phyloP scores from a whole-genome alignment of 176 grass and related monocot genomes.

The Luzula sylvatica region DNA sequence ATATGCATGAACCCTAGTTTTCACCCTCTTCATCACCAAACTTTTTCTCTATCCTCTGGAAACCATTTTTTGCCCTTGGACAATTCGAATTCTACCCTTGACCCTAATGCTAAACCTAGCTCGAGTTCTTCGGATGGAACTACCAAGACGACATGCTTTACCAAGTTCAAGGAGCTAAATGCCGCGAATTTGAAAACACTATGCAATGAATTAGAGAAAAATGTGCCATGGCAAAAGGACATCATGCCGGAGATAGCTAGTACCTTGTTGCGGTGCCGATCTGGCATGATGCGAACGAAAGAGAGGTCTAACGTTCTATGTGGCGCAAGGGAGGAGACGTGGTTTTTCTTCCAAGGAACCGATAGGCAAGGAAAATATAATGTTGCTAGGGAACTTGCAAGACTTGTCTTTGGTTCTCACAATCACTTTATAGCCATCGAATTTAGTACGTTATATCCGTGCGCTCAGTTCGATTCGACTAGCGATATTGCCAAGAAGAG shows the following conservation, averaged over 20 bases:
- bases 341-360: slow-evolving; percentile 76
- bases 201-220: slow-evolving; percentile 45
- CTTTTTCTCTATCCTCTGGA: no score
- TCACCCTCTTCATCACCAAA: slow-evolving; percentile 22
- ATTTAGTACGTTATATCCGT: slow-evolving; percentile 1
- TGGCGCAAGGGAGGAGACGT: slow-evolving; percentile 30
- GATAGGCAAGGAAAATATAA: slow-evolving; percentile 50
- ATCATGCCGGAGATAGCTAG: slow-evolving; percentile 54
- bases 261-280: slow-evolving; percentile 52
- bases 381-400: slow-evolving; percentile 59
- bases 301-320: slow-evolving; percentile 21
- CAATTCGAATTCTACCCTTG: slow-evolving; percentile 14
- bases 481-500: slow-evolving; percentile 29
- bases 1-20: slow-evolving; percentile 20
- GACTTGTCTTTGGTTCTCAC: slow-evolving; percentile 50
- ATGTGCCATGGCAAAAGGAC: slow-evolving; percentile 27
- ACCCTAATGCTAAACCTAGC: slow-evolving; percentile 26
- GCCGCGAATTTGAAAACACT: slow-evolving; percentile 78
- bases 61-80: slow-evolving; percentile 5
- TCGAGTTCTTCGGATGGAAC: slow-evolving; percentile 25
- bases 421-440: slow-evolving; percentile 33
- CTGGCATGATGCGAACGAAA: slow-evolving; percentile 42
- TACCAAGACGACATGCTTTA: neutral
- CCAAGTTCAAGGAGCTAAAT: slow-evolving; percentile 74
- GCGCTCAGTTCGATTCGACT: slow-evolving; percentile 25